Evolutionary conservation across 2,329 filamentous ascomycete genomes (phyloP).

Genomic region (Talaromyces sp.): DNA sequence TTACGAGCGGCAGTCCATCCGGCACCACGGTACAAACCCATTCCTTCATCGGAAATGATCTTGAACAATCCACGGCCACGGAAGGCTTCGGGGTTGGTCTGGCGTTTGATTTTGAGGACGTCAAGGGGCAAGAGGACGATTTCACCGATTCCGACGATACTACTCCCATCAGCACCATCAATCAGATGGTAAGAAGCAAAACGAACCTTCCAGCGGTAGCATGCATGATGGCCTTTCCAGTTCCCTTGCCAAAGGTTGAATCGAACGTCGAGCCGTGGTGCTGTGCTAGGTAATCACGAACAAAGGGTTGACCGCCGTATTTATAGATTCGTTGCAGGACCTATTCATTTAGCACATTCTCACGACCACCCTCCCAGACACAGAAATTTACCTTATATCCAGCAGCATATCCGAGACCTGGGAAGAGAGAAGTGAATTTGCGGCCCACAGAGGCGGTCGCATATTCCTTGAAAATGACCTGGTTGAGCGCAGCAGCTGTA

Average conservation of each 20-base stretch:
- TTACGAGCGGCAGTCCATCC: constrained; percentile 97
- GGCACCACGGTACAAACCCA: constrained; percentile 92
- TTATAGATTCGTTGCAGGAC: constrained; percentile 97
- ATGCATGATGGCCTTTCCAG: constrained; percentile 96
- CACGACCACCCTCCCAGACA: not conserved
- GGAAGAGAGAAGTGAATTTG: constrained; percentile 95
- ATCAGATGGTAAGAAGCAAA: not conserved
- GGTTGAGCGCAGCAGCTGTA: constrained; percentile 66
- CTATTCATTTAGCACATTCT: constrained; percentile 34
- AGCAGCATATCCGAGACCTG: constrained; percentile 92
- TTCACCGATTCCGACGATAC: constrained; percentile 94
- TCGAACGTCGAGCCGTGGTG: constrained; percentile 85
- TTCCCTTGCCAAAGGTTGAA: constrained; percentile 87
- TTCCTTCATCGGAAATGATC: constrained; percentile 91
- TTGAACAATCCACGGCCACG: constrained; percentile 83
- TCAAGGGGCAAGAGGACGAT: constrained; percentile 93
- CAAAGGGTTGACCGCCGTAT: constrained; percentile 95
- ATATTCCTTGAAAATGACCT: constrained; percentile 90
- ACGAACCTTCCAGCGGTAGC: constrained; percentile 83
- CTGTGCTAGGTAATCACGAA: constrained; percentile 77
- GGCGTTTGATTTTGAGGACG: constrained; percentile 98
- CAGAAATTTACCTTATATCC: constrained; percentile 73
- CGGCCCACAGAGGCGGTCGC: constrained; percentile 64
- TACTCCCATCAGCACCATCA: constrained; percentile 35
- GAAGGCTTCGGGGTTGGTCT: constrained; percentile 98